These are phyloP conservation scores for Fusarium phyllophilum DNA, from an alignment of 2,329 filamentous ascomycete species.

Conservation along the genomic window DNA sequence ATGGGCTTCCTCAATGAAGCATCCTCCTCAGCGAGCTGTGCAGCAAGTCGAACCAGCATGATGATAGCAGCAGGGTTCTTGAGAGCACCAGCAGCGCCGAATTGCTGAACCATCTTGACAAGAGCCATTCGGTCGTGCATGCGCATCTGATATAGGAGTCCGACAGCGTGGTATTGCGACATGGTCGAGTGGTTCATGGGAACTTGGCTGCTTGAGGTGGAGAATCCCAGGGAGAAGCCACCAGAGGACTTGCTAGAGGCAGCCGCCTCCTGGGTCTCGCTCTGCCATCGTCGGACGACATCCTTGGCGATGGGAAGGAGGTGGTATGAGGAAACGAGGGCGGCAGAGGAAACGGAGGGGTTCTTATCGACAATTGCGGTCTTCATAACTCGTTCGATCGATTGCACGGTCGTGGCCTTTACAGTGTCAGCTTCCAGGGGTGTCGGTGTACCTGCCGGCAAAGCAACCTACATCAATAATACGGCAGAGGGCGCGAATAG, in stretches of 20 bases:
- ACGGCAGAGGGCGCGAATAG: slow-evolving; percentile 92
- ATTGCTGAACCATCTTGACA: slow-evolving; percentile 99
- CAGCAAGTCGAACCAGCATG: slow-evolving; percentile 90
- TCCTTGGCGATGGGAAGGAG: slow-evolving; percentile 95
- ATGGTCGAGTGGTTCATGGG: slow-evolving; percentile 95
- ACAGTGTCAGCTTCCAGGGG: slow-evolving; percentile 43
- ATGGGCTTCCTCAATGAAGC: slow-evolving; percentile 89
- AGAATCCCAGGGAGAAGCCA: slow-evolving; percentile 92
- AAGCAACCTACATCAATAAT: slow-evolving; percentile 84
- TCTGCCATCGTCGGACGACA: slow-evolving; percentile 97
- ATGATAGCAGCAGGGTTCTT: slow-evolving; percentile 95
- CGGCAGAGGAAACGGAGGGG: slow-evolving; percentile 94
- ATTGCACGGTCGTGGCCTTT: slow-evolving; percentile 92
- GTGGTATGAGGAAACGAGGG: slow-evolving; percentile 96
- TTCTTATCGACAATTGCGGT: slow-evolving; percentile 99
- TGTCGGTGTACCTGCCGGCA: slow-evolving; percentile 24
- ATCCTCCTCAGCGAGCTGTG: slow-evolving; percentile 95
- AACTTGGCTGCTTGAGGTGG: slow-evolving; percentile 77
- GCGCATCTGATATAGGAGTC: slow-evolving; percentile 96
- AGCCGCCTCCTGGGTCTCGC: slow-evolving; percentile 96
- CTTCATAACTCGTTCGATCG: slow-evolving; percentile 98
- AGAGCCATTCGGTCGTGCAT: slow-evolving; percentile 97
- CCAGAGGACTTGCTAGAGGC: slow-evolving; percentile 88
- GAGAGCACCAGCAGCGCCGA: slow-evolving; percentile 87
- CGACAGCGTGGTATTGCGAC: slow-evolving; percentile 98